A percentile compares a stretch with the other conserved stretches of the same genome.
These are phyloP conservation scores for Tolypocladium ovalisporum DNA, from an alignment of 2,329 filamentous ascomycete species.

Conservation along the genomic window DNA sequence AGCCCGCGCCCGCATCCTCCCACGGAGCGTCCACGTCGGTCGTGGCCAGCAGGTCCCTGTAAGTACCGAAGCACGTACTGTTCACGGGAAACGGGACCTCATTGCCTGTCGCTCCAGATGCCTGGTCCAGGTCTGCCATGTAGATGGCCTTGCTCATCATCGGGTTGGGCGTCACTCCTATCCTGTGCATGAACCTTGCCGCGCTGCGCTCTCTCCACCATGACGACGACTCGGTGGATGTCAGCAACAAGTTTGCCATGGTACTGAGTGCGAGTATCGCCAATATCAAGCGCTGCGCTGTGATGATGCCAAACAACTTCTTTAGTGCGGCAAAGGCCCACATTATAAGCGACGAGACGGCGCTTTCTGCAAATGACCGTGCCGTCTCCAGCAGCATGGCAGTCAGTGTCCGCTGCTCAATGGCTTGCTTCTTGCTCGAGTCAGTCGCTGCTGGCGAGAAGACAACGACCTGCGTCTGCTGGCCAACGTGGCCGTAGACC, in stretches of 20 bases:
- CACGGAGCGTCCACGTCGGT: slow-evolving; percentile 47
- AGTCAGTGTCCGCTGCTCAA: slow-evolving; percentile 51
- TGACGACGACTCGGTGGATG: slow-evolving; percentile 58
- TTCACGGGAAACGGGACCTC: slow-evolving; percentile 26
- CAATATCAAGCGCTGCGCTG: slow-evolving; percentile 66
- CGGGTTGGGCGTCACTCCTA: slow-evolving; percentile 69
- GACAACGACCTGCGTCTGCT: slow-evolving; percentile 51
- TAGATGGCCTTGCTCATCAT: slow-evolving; percentile 83
- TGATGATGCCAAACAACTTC: slow-evolving; percentile 56
- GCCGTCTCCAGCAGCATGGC: slow-evolving; percentile 63
- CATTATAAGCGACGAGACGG: slow-evolving; percentile 65
- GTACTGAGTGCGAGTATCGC: slow-evolving; percentile 56
- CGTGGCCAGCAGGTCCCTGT: slow-evolving; percentile 45
- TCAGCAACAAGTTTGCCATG: slow-evolving; percentile 63
- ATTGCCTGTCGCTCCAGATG: slow-evolving; percentile 27
- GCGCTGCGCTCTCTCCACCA: slow-evolving; percentile 86
- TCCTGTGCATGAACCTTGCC: slow-evolving; percentile 64
- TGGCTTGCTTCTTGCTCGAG: slow-evolving; percentile 42
- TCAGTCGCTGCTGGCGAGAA: slow-evolving; percentile 42
- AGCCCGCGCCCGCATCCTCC: slow-evolving; percentile 37
- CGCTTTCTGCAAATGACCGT: slow-evolving; percentile 64
- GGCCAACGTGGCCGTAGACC: slow-evolving; percentile 67
- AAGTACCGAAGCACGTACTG: slow-evolving; percentile 52
- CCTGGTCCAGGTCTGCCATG: slow-evolving; percentile 66
- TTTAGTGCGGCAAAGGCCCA: slow-evolving; percentile 58